Percentiles rank a stretch among this genome's conserved stretches.
These are phyloP conservation scores for Penstemon eatonii DNA, from an alignment of 257 asterid genomes.

Conservation along the genomic window DNA sequence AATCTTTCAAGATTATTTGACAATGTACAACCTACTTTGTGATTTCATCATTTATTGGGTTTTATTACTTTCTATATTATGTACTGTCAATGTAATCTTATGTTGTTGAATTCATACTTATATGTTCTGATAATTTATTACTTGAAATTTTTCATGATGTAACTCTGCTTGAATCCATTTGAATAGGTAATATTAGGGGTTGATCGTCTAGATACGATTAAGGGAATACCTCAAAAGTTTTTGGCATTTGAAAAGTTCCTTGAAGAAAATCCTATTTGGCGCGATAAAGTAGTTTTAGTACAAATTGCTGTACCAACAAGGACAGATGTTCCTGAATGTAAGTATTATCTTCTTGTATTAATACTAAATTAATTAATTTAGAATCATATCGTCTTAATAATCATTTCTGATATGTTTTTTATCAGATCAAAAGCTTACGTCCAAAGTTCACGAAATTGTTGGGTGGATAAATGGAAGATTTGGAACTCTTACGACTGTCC, in stretches of 20 bases:
- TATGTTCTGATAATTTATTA: no score
- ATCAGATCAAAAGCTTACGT: conserved; percentile 82
- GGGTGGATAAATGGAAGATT: conserved; percentile 95
- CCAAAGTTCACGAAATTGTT: conserved; percentile 96
- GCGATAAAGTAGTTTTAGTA: conserved; percentile 79
- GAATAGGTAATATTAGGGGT: conserved; percentile 89
- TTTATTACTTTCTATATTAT: no score
- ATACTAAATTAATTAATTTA: no score
- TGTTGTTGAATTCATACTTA: no score
- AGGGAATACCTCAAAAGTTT: conserved; percentile 90
- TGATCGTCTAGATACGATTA: conserved; percentile 90
- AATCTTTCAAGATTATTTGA: neutral
- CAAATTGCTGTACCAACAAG: conserved; percentile 98
- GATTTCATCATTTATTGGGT: no score
- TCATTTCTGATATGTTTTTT: conserved; percentile 11
- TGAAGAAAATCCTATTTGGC: conserved; percentile 92
- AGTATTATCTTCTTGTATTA: conserved; percentile 22
- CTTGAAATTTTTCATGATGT: neutral
- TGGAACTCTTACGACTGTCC: conserved; percentile 81
- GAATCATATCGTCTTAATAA: no score
- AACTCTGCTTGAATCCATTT: conserved; percentile 19
- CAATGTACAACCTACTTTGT: neutral
- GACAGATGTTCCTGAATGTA: conserved; percentile 97
- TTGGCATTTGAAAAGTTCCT: conserved; percentile 95
- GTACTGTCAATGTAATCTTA: no score